Evolutionary conservation across 257 asterid species (phyloP).

Genomic region (Solanum sitiens): DNA sequence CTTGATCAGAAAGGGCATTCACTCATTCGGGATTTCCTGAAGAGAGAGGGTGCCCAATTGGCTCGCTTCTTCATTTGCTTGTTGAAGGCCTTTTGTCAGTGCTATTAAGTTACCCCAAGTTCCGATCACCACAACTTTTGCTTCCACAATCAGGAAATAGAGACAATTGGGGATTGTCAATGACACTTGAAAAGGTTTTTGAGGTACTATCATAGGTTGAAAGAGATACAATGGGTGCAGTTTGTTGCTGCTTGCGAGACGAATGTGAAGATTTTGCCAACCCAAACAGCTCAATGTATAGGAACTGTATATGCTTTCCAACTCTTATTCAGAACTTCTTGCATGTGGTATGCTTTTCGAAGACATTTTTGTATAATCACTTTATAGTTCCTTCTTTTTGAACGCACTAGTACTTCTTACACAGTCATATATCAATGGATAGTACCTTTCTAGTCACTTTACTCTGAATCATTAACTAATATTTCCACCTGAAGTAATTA

Average conservation of each 20-base stretch:
- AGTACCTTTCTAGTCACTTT: background rate
- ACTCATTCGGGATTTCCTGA: constrained; percentile 1
- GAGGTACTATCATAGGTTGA: background rate
- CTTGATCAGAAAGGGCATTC: constrained; percentile 2
- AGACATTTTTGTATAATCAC: background rate
- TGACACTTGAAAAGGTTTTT: background rate
- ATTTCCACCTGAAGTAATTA: background rate
- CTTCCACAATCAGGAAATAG: background rate
- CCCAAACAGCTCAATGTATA: constrained; percentile 49
- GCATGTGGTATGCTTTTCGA: constrained; percentile 47
- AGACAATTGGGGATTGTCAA: background rate
- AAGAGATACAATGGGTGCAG: constrained; percentile 57
- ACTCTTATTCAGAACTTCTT: constrained; percentile 50
- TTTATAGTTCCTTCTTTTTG: background rate
- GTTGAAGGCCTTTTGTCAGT: background rate
- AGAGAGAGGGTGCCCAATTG: constrained; percentile 1
- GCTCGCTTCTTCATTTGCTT: background rate
- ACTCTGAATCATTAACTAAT: background rate
- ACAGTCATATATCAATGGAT: background rate
- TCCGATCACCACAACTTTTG: background rate
- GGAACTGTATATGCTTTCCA: constrained; percentile 60
- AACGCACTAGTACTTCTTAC: background rate
- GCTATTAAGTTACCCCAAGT: background rate
- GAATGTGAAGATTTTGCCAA: constrained; percentile 60
- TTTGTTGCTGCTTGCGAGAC: constrained; percentile 72